These are phyloP conservation scores for Chrysoporthe cubensis DNA, from an alignment of 2,329 filamentous ascomycete species.

Conservation along the genomic window DNA sequence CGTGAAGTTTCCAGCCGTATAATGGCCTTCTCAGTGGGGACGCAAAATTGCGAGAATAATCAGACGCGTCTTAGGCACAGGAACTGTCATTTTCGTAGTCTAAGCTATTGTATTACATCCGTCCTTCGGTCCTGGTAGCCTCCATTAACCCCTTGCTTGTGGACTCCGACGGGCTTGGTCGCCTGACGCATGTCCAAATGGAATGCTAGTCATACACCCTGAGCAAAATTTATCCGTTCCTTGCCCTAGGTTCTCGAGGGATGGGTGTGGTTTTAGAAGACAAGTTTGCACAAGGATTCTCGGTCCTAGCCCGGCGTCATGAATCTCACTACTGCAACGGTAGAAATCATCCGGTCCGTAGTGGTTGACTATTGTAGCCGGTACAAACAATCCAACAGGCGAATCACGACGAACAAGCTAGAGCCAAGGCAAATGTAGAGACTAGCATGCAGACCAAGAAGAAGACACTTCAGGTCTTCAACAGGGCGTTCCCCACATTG, in stretches of 20 bases:
- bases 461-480: too few relatives aligned
- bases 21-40: background rate
- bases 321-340: background rate
- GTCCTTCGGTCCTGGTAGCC: background rate
- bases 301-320: background rate
- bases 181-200: background rate
- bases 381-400: too few relatives aligned
- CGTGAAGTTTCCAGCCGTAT: background rate
- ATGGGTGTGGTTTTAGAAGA: background rate
- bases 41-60: background rate
- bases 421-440: background rate
- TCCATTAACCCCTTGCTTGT: background rate
- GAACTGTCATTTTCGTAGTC: background rate
- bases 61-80: background rate
- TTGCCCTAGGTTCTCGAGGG: background rate
- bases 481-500: background rate
- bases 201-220: background rate
- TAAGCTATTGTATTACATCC: background rate
- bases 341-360: background rate
- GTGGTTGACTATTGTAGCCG: background rate
- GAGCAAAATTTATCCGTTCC: background rate
- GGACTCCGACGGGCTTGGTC: background rate
- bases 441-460: background rate
- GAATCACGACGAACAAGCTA: background rate
- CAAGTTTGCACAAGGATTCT: background rate